phyloP scores from a whole-genome alignment of 2,329 filamentous ascomycete species.

The Apiospora malaysiana region DNA sequence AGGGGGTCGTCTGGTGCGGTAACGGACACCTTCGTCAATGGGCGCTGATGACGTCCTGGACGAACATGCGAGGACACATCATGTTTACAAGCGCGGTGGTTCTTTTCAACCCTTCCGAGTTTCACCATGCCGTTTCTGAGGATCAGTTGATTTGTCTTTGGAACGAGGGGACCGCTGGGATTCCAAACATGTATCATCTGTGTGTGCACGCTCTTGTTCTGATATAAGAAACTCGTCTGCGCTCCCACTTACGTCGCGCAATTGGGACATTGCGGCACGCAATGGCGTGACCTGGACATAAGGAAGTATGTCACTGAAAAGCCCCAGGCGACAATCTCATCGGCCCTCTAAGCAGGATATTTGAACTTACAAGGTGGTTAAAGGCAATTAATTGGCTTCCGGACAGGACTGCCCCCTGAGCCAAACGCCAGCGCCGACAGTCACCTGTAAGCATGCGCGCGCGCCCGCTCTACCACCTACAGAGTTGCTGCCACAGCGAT shows the following conservation, averaged over 20 bases:
- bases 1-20: not conserved
- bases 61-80: not conserved
- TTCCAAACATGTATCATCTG: too few species aligned
- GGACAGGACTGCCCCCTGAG: not conserved
- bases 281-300: not conserved
- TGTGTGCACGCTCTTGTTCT: too few species aligned
- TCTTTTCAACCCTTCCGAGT: not conserved
- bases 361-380: not conserved
- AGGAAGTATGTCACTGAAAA: not conserved
- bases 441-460: not conserved
- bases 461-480: not conserved
- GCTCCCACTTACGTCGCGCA: not conserved
- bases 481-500: not conserved
- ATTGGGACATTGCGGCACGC: not conserved
- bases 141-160: not conserved
- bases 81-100: not conserved
- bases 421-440: too few species aligned
- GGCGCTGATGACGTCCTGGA: not conserved
- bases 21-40: not conserved
- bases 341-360: conserved; percentile 1
- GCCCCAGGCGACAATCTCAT: not conserved
- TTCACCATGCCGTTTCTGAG: not conserved
- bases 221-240: too few species aligned
- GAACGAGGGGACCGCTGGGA: too few species aligned
- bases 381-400: not conserved